phyloP scores from a whole-genome alignment of 2,329 filamentous ascomycete genomes.

The Hypocrella siamensis region DNA sequence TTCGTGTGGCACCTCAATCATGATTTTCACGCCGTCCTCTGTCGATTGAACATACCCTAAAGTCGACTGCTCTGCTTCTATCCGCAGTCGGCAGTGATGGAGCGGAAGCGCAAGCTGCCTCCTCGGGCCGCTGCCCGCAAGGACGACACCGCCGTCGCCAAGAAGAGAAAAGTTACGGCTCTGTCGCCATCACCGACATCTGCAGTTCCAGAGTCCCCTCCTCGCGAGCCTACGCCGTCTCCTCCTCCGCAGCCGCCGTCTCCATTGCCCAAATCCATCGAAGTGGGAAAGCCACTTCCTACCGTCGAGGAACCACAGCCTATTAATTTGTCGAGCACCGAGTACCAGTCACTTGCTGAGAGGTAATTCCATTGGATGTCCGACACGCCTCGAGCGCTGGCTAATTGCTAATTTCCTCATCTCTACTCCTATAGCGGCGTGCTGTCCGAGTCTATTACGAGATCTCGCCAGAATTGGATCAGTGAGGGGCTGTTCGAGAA shows the following conservation, averaged over 20 bases:
- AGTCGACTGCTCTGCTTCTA: neutral
- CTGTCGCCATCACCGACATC: slow-evolving; percentile 36
- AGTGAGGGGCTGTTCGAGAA: slow-evolving; percentile 58
- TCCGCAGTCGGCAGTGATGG: slow-evolving; percentile 26
- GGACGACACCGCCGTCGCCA: slow-evolving; percentile 39
- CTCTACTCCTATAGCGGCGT: slow-evolving; percentile 41
- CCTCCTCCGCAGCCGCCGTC: slow-evolving; percentile 18
- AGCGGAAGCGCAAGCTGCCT: slow-evolving; percentile 50
- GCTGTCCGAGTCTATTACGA: slow-evolving; percentile 53
- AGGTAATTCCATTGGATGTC: slow-evolving; percentile 30
- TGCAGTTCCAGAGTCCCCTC: slow-evolving; percentile 15
- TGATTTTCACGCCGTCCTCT: neutral
- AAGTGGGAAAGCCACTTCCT: slow-evolving; percentile 52
- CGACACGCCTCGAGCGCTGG: neutral
- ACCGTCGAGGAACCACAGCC: slow-evolving; percentile 53
- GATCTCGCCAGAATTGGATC: slow-evolving; percentile 61
- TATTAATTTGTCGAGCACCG: slow-evolving; percentile 42
- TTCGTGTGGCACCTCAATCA: no score
- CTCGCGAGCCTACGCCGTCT: slow-evolving; percentile 16
- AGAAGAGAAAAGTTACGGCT: slow-evolving; percentile 42
- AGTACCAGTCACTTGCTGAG: slow-evolving; percentile 61
- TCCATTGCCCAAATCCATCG: slow-evolving; percentile 45
- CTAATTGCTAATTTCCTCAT: neutral
- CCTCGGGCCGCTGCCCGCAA: slow-evolving; percentile 44
- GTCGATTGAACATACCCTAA: neutral